phyloP scores from a whole-genome alignment of 768 basidiomycete species.

The Pleurotus giganteus region DNA sequence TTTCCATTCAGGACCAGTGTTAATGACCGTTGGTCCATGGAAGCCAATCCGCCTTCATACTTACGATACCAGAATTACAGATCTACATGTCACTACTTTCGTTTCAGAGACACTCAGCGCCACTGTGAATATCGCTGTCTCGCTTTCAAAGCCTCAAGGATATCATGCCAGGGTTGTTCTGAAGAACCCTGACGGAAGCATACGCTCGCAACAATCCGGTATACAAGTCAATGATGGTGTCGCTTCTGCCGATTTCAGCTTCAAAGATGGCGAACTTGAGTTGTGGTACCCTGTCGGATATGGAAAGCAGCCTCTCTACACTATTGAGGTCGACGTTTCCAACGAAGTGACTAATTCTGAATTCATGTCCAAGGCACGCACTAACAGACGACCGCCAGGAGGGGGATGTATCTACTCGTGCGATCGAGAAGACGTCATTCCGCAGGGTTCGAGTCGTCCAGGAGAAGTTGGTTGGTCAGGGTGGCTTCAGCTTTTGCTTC shows the following conservation, averaged over 20 bases:
- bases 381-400: constrained; percentile 29
- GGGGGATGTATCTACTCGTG: constrained; percentile 51
- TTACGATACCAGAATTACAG: constrained; percentile 62
- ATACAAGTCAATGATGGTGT: constrained; percentile 34
- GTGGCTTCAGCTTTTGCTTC: constrained; percentile 84
- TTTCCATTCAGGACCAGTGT: constrained; percentile 57
- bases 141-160: constrained; percentile 36
- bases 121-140: constrained; percentile 44
- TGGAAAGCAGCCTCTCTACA: constrained; percentile 80
- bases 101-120: constrained; percentile 52
- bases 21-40: constrained; percentile 91
- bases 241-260: constrained; percentile 43
- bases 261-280: constrained; percentile 55
- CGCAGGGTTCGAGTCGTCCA: constrained; percentile 78
- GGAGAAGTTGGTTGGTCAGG: constrained; percentile 71
- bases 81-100: constrained; percentile 58
- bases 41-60: constrained; percentile 71
- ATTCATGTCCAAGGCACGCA: neutral
- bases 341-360: constrained; percentile 44
- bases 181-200: constrained; percentile 45
- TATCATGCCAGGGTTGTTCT: constrained; percentile 44
- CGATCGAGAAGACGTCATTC: constrained; percentile 67
- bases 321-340: constrained; percentile 50
- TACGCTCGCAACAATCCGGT: constrained; percentile 36
- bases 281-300: constrained; percentile 89